Base-by-base conservation (phyloP, 2,329 filamentous ascomycete genomes). In the Sporothrix curviconia region DNA sequence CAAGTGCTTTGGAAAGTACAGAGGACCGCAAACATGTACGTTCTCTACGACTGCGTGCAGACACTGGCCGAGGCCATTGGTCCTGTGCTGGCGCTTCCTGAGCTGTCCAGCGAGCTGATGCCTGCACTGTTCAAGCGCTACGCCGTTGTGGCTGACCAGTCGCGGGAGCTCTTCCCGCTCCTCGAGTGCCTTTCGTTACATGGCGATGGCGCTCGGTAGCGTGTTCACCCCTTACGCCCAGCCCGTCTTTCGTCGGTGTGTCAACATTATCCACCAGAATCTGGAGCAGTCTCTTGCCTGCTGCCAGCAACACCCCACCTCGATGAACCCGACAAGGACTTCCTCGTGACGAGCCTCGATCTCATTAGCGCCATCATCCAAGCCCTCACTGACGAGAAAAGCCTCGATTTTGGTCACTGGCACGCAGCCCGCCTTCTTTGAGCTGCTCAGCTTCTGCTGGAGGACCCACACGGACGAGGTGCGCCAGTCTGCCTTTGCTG, bases 1-100 rank as follows among this genome's bases (percentile, higher is more conserved):
- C 54, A 79, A 82, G 60, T 99, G 94, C 72, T 99, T 99, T 72
- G 82, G 79, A 55, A 91, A 89, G 72, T 99, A 97, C 82, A 97
- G n/a, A 99, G 79, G 92, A 97, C 72, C 87, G 90, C 67, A 99
- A n/a, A 99, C 75, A 96, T 97, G 84, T 96, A 95, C 75, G 95
- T 97, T 56, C 82, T 99, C 34, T 99, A 99, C 75, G 94, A 99
- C 74, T 97, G 94, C 71, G 90, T 99, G 34, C 94, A 99, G 74
- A 99, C 94, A 0, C 78, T 99, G 58, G 94, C 94, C 3, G 94
- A 99, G 71, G 87, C 90, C 67, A 87, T 97, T 56, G 91, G 90
- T 11, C 84, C 86, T 7, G 84, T 87, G 34, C 78, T 99, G 63
- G 87, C 90, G n/a, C 80, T 84, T 60, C 87, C 87, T 7, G 83